Evolutionary conservation across 2,329 filamentous ascomycete genomes (phyloP).

Genomic region (Fusarium subtropicale): DNA sequence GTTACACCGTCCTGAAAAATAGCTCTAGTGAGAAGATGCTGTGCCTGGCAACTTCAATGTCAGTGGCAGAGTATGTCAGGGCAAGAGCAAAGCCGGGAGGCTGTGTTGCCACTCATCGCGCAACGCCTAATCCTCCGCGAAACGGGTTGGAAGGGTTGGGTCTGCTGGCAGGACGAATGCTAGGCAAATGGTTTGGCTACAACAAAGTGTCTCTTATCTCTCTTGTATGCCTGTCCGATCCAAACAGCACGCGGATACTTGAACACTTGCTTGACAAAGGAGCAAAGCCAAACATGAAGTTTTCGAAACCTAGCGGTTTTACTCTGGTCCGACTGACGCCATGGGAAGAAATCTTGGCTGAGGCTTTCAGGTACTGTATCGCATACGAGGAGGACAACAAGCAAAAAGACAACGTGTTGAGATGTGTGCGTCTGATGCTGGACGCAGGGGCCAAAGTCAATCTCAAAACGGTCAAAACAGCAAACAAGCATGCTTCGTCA

Average conservation of each 20-base stretch:
- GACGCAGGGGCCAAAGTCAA: background rate
- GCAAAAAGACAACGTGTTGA: background rate
- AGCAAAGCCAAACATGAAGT: background rate
- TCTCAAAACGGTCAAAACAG: background rate
- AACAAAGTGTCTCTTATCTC: background rate
- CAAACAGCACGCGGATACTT: background rate
- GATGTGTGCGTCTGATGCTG: slow-evolving; percentile 9
- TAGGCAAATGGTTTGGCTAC: background rate
- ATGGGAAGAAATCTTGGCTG: slow-evolving; percentile 1
- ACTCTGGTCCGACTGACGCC: background rate
- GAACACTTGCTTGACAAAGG: background rate
- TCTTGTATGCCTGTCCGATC: fast-evolving
- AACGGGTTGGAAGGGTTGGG: fast-evolving
- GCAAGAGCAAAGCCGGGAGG: background rate
- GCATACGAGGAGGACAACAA: fast-evolving
- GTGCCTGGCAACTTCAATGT: background rate
- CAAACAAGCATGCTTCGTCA: fast-evolving
- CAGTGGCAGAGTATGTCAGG: background rate
- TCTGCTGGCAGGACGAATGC: background rate
- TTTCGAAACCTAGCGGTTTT: fast-evolving
- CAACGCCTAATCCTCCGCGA: fast-evolving
- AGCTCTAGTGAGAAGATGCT: background rate
- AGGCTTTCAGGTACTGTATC: background rate
- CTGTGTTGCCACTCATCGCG: fast-evolving
- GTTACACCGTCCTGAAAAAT: background rate